Evolutionary conservation across 2,329 filamentous ascomycete species (phyloP).

Genomic region (Pyricularia sp.): DNA sequence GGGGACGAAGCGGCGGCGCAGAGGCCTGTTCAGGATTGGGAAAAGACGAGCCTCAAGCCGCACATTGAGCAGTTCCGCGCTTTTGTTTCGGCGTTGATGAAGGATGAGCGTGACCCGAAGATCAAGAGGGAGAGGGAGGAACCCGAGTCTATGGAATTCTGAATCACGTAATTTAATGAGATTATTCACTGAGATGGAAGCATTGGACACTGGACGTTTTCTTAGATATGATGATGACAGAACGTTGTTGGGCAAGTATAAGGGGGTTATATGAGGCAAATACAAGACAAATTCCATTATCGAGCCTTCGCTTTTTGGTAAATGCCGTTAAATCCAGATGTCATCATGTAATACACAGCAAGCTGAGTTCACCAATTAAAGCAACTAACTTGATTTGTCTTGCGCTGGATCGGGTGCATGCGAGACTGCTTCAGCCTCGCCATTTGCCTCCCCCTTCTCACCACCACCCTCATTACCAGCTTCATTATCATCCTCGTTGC

Average conservation of each 20-base stretch:
- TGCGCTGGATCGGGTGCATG: not conserved
- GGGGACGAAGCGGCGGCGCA: conserved; percentile 11
- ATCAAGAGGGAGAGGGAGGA: conserved; percentile 45
- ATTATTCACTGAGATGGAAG: not conserved
- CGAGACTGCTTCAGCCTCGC: not conserved
- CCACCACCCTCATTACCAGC: conserved; percentile 4
- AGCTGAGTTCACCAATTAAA: not conserved
- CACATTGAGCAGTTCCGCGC: conserved; percentile 81
- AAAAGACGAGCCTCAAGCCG: conserved; percentile 89
- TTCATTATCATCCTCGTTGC: not conserved
- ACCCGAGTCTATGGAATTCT: conserved; percentile 39
- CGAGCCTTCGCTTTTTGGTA: not conserved
- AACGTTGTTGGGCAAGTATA: not conserved
- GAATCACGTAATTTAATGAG: conserved; percentile 5
- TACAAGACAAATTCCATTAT: not conserved
- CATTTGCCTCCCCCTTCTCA: conserved; percentile 4
- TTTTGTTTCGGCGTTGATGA: conserved; percentile 68
- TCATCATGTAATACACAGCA: not conserved
- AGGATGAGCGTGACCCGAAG: conserved; percentile 50
- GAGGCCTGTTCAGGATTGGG: conserved; percentile 64
- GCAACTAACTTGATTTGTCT: not conserved
- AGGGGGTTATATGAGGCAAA: not conserved
- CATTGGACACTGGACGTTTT: not conserved
- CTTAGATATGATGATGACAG: not conserved
- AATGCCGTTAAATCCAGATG: not conserved